These are phyloP conservation scores for Senecio squalidus DNA, from an alignment of 140 eudicot genomes.

Conservation along the genomic window DNA sequence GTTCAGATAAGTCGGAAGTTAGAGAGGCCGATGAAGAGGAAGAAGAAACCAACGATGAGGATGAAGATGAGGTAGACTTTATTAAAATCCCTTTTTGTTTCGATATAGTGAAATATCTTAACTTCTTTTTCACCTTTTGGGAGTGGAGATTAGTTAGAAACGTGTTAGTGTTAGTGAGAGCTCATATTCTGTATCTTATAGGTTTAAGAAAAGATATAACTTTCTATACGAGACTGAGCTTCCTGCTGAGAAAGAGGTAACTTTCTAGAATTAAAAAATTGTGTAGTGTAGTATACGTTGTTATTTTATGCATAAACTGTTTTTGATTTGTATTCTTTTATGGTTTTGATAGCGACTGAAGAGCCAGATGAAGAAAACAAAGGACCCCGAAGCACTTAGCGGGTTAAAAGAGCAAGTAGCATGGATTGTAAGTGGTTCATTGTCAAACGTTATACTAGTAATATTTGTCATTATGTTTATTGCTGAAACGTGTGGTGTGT, in stretches of 20 bases:
- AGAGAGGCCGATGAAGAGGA: too few species aligned
- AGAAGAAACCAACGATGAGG: too few species aligned
- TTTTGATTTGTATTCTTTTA: slow-evolving; percentile 6
- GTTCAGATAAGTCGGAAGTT: too few species aligned
- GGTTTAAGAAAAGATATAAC: slow-evolving; percentile 77
- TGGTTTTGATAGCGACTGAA: slow-evolving; percentile 46
- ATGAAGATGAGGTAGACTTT: too few species aligned
- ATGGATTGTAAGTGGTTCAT: slow-evolving; percentile 63
- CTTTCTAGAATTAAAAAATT: not conserved
- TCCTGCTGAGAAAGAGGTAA: slow-evolving; percentile 87
- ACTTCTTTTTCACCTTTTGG: too few species aligned
- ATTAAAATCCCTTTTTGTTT: too few species aligned
- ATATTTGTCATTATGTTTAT: too few species aligned
- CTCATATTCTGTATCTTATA: too few species aligned
- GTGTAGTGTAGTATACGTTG: not conserved
- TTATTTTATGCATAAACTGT: not conserved
- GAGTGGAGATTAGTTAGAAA: too few species aligned
- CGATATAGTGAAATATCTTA: too few species aligned
- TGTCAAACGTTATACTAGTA: too few species aligned
- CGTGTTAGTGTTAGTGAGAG: too few species aligned
- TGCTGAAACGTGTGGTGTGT: slow-evolving; percentile 7
- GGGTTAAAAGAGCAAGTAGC: slow-evolving; percentile 54
- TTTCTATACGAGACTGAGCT: slow-evolving; percentile 62
- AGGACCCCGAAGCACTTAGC: slow-evolving; percentile 49
- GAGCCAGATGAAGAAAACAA: slow-evolving; percentile 59